Percentiles rank a stretch among this genome's conserved stretches.
Conservation (phyloP, 192 early-diverging fungal genomes). For the Backusella macrospora region DNA sequence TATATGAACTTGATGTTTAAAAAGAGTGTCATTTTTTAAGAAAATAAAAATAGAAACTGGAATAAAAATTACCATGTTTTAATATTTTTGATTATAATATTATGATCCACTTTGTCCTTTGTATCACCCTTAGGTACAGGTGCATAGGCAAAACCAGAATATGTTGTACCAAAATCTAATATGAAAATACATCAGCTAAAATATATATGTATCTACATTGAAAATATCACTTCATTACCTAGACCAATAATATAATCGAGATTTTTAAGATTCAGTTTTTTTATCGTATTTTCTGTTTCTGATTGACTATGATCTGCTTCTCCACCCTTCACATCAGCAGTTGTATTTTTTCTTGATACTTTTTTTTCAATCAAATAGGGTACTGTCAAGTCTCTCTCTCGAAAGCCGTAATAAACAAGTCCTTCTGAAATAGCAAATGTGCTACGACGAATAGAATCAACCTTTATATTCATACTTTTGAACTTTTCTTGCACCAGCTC, state of each 20-base stretch:
- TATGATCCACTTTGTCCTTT: constrained; percentile 47
- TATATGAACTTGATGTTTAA: not conserved
- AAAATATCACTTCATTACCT: not conserved
- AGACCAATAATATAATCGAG: not conserved
- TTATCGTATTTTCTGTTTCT: not conserved
- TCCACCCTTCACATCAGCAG: not conserved
- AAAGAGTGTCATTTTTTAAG: not conserved
- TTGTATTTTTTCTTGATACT: not conserved
- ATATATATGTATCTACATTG: not conserved
- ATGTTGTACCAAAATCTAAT: constrained; percentile 47
- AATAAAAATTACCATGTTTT: not conserved
- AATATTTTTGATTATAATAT: constrained; percentile 38
- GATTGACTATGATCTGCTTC: not conserved
- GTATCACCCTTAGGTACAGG: constrained; percentile 35
- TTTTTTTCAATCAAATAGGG: not conserved
- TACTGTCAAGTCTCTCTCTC: not conserved
- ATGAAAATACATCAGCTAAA: not conserved
- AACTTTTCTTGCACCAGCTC: not conserved
- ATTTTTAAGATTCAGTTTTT: not conserved
- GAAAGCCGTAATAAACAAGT: not conserved
- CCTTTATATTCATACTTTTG: not conserved
- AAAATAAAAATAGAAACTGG: not conserved
- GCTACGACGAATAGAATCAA: not conserved
- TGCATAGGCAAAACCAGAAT: constrained; percentile 52
- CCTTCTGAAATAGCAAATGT: not conserved